Conservation (phyloP, 2,329 filamentous ascomycete genomes). For the Botryotinia calthae region DNA sequence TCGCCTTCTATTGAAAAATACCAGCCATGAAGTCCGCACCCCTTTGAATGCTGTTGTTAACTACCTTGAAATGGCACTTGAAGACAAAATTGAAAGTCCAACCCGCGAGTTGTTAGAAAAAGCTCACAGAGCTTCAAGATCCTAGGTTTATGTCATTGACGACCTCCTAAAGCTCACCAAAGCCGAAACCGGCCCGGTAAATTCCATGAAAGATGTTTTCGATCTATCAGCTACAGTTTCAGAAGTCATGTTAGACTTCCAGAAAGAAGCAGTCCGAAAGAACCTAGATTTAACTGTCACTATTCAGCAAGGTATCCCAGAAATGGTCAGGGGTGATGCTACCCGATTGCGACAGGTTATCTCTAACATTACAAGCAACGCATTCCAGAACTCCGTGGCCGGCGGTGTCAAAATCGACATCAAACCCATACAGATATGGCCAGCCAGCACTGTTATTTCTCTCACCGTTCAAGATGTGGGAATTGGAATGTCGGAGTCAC, state of each 20-base stretch:
- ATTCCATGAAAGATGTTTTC: constrained; percentile 80
- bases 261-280: constrained; percentile 61
- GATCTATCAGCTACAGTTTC: constrained; percentile 67
- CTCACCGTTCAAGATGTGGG: constrained; percentile 30
- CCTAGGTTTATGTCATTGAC: constrained; percentile 90
- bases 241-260: constrained; percentile 74
- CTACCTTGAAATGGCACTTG: constrained; percentile 85
- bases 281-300: constrained; percentile 24
- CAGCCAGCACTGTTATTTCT: constrained; percentile 24
- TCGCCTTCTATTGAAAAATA: constrained; percentile 52
- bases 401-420: constrained; percentile 32
- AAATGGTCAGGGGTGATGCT: constrained; percentile 28
- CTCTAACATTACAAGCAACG: constrained; percentile 30
- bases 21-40: constrained; percentile 76
- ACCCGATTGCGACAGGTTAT: constrained; percentile 29
- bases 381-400: constrained; percentile 28
- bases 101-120: constrained; percentile 79
- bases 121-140: constrained; percentile 89
- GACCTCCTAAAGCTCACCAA: constrained; percentile 87
- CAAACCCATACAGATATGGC: constrained; percentile 13
- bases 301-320: constrained; percentile 26
- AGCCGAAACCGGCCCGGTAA: constrained; percentile 73
- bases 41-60: constrained; percentile 93
- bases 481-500: constrained; percentile 35
- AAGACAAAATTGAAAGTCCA: constrained; percentile 74